These are phyloP conservation scores for Nakazawaea wyomingensis DNA, from an alignment of 805 yeast genomes.

Conservation along the genomic window DNA sequence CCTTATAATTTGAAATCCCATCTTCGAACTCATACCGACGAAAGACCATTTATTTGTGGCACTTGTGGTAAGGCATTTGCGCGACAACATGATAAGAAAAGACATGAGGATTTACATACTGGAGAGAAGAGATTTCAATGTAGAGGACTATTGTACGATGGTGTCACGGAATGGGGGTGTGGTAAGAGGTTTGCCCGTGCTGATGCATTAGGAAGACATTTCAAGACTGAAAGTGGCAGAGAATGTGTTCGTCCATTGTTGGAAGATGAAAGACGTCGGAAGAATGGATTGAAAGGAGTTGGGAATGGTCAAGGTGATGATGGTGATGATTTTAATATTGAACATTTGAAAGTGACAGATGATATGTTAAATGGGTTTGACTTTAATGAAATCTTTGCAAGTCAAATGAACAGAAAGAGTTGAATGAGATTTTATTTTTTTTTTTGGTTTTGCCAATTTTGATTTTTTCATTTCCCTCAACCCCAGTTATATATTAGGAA, in stretches of 20 bases:
- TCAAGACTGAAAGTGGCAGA: constrained; percentile 75
- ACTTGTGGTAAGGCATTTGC: constrained; percentile 81
- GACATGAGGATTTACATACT: constrained; percentile 72
- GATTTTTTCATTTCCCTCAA: not conserved
- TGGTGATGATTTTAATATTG: not conserved
- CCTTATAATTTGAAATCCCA: constrained; percentile 93
- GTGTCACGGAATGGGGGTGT: constrained; percentile 65
- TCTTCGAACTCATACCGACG: constrained; percentile 83
- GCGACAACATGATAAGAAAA: constrained; percentile 67
- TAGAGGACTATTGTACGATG: constrained; percentile 56
- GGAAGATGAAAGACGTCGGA: constrained; percentile 45
- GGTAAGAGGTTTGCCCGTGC: constrained; percentile 74
- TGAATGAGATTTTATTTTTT: constrained; percentile 17
- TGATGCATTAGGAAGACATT: constrained; percentile 75
- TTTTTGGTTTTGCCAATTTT: not conserved
- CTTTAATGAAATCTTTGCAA: constrained; percentile 10
- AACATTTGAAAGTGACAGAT: constrained; percentile 5
- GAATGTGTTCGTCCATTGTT: constrained; percentile 63
- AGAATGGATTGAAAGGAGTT: not conserved
- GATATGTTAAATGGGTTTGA: constrained; percentile 10
- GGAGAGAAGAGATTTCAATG: constrained; percentile 76
- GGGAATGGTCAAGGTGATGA: not conserved
- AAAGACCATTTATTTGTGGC: constrained; percentile 68
- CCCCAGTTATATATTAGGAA: no score
- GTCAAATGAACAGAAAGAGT: constrained; percentile 19